Conservation (phyloP, 805 yeast species). For the Sugiyamaella valdiviana region DNA sequence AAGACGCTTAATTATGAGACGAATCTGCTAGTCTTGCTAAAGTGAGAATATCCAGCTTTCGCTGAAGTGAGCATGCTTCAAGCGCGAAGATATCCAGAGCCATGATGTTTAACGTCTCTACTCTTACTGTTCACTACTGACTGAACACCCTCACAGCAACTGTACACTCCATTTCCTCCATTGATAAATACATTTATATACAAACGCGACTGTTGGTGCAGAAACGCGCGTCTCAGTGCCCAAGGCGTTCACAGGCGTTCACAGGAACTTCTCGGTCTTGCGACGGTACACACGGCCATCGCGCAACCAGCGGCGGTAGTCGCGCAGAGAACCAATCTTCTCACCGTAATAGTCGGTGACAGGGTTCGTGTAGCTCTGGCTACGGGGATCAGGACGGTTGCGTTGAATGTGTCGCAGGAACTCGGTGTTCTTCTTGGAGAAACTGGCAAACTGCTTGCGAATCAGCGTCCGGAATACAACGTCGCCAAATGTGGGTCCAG, state of each 20-base stretch:
- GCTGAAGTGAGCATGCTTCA: too few relatives aligned
- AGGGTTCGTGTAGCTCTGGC: constrained; percentile 86
- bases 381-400: constrained; percentile 87
- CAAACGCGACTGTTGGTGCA: too few relatives aligned
- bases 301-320: constrained; percentile 91
- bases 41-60: too few relatives aligned
- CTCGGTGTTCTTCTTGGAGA: constrained; percentile 52
- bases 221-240: too few relatives aligned
- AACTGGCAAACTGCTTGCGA: constrained; percentile 25
- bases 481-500: constrained; percentile 80
- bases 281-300: constrained; percentile 81
- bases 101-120: too few relatives aligned
- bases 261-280: constrained; percentile 29
- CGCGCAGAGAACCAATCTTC: constrained; percentile 77
- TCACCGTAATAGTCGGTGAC: constrained; percentile 99
- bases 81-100: too few relatives aligned
- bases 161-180: too few relatives aligned
- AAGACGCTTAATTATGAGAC: too few relatives aligned
- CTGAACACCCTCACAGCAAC: too few relatives aligned
- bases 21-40: too few relatives aligned
- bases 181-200: not conserved
- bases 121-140: too few relatives aligned
- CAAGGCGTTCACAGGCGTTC: too few relatives aligned
- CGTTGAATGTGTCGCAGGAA: constrained; percentile 68
- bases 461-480: constrained; percentile 47